A percentile compares a stretch with the other conserved stretches of the same genome.
Conservation (phyloP, 1,139 yeast genomes). For the Yamadazyma pseudoaaseri region DNA sequence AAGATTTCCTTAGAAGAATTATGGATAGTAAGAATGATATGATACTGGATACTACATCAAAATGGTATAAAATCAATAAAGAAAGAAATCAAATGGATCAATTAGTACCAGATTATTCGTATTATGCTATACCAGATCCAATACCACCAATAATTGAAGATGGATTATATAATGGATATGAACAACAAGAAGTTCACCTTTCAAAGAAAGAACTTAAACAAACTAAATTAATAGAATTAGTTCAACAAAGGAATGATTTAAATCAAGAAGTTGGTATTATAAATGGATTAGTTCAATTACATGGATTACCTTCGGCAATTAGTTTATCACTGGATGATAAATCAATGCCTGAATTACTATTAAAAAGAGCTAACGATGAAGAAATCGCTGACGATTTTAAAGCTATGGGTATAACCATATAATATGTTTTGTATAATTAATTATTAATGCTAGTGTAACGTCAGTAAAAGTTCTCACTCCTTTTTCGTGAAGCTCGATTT, state of each 20-base stretch:
- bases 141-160: constrained; percentile 2
- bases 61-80: constrained; percentile 90
- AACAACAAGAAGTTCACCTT: constrained; percentile 13
- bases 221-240: constrained; percentile 42
- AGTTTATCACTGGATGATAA: constrained; percentile 27
- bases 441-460: too few relatives aligned
- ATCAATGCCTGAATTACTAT: constrained; percentile 31
- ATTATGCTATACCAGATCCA: constrained; percentile 31
- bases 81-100: constrained; percentile 87
- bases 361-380: constrained; percentile 56
- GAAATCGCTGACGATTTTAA: constrained; percentile 61
- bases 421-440: too few relatives aligned
- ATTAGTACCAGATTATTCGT: constrained; percentile 48
- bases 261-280: constrained; percentile 58
- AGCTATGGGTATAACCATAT: constrained; percentile 45
- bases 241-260: constrained; percentile 52
- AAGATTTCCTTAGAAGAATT: constrained; percentile 69
- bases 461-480: neutral
- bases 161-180: constrained; percentile 9
- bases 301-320: constrained; percentile 72
- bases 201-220: constrained; percentile 39
- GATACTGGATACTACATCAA: constrained; percentile 73
- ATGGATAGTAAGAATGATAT: constrained; percentile 67
- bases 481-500: neutral
- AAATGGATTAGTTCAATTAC: constrained; percentile 54